Evolutionary conservation across 1,139 yeast genomes (phyloP).

Genomic region (Geotrichum bryndzae): DNA sequence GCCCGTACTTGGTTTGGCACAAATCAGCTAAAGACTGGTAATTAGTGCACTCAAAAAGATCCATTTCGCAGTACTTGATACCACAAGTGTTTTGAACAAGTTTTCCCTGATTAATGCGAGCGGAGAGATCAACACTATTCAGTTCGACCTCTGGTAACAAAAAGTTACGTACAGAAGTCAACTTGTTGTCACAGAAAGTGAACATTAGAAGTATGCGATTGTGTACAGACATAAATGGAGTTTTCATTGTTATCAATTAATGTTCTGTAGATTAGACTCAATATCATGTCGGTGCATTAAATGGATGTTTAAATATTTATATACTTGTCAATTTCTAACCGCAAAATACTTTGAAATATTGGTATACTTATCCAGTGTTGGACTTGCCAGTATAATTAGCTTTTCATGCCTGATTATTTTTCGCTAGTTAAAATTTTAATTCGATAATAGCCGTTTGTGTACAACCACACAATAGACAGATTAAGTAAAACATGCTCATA

Average conservation of each 20-base stretch:
- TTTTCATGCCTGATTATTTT: background rate
- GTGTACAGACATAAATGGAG: slow-evolving; percentile 4
- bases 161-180: background rate
- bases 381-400: background rate
- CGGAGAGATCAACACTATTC: background rate
- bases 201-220: slow-evolving; percentile 6
- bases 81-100: background rate
- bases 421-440: background rate
- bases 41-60: background rate
- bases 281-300: background rate
- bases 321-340: background rate
- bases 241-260: background rate
- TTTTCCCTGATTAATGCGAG: background rate
- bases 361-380: background rate
- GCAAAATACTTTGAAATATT: background rate
- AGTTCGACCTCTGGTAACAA: background rate
- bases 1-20: slow-evolving; percentile 2
- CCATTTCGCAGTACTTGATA: background rate
- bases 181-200: background rate
- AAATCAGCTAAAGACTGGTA: background rate
- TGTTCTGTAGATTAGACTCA: background rate
- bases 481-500: background rate
- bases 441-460: background rate
- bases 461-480: background rate
- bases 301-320: background rate